Evolutionary conservation across 768 basidiomycete species (phyloP), one percentile per base, ranked within the genome.

Genomic region (Macrolepiota albuminosa): DNA sequence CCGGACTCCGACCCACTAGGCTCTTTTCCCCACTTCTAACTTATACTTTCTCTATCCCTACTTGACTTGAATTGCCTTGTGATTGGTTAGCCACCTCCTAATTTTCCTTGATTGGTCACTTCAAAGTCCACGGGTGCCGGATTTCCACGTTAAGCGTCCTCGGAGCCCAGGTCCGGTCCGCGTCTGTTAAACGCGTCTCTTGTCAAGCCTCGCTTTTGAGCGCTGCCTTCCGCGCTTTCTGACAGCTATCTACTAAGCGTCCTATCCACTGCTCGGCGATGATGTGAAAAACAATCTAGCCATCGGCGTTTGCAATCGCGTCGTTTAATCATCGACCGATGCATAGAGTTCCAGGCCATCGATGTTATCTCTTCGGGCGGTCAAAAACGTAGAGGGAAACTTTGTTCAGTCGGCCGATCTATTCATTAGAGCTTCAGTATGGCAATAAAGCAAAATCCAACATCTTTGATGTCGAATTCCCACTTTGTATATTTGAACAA

Each of bases 21-120:
- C 37, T 26, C 26, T 39, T 24, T 24, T 21, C 21, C 26, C 14
- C 24, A 2, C 16, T 16, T 46, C 26, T 24, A 56, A 21, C 56
- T 39, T 37, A 57, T 29, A 39, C 56, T 48, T 40, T 47, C 47
- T 39, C 42, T 42, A 31, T 33, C 24, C 49, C 49, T 58, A 42
- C 58, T 46, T 50, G 52, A 51, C 57, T 49, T 57, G 50, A 29
- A 21, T 51, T 51, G 31, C 40, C 29, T 52, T 42, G 53, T 42
- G 29, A 54, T 54, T 42, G 52, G 39, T 13, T 29, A 40, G 26
- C 26, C 39, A 40, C 52, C 52, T 54, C 52, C 52, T 54, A 54
- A 54, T 26, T 14, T 37, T 14, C 51, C 36, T 39, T 52, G 21
- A 52, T 53, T 53, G 52, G 52, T 9, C 52, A 18, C 13, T 11